Evolutionary conservation across 164 flowering plant species (phyloP).

Genomic region (Santalum album): DNA sequence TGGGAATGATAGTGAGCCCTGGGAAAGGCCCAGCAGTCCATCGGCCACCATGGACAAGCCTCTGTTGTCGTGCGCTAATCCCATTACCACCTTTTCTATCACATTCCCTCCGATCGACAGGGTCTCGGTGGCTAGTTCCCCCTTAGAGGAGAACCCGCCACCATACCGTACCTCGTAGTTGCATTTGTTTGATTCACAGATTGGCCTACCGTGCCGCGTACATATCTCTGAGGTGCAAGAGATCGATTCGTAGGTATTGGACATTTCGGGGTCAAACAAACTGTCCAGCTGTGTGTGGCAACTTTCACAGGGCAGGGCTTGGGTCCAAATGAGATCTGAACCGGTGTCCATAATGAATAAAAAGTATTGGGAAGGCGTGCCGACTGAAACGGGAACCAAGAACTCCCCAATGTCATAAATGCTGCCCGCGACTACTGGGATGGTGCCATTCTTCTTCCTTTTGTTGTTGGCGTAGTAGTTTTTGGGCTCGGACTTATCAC

Average conservation of each 20-base stretch:
- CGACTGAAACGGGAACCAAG: constrained; percentile 76
- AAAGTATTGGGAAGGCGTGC: constrained; percentile 61
- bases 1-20: constrained; percentile 75
- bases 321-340: constrained; percentile 86
- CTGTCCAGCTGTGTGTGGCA: constrained; percentile 87
- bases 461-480: not conserved
- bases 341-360: constrained; percentile 95
- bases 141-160: not conserved
- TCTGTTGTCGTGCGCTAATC: constrained; percentile 93
- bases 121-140: not conserved
- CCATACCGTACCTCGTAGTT: not conserved
- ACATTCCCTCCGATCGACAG: constrained; percentile 51
- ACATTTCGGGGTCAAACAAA: constrained; percentile 63
- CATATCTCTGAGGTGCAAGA: constrained; percentile 60
- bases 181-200: no score
- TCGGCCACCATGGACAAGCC: constrained; percentile 90
- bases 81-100: constrained; percentile 56
- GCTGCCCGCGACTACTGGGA: constrained; percentile 71
- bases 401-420: constrained; percentile 92
- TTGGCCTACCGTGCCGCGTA: constrained; percentile 3
- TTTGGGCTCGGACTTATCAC: no score
- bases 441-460: constrained; percentile 32
- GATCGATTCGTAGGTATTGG: constrained; percentile 34
- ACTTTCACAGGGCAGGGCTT: constrained; percentile 65
- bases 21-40: constrained; percentile 80